Evolutionary conservation across 2,329 filamentous ascomycete species (phyloP).

Genomic region (Annulohypoxylon truncatum): DNA sequence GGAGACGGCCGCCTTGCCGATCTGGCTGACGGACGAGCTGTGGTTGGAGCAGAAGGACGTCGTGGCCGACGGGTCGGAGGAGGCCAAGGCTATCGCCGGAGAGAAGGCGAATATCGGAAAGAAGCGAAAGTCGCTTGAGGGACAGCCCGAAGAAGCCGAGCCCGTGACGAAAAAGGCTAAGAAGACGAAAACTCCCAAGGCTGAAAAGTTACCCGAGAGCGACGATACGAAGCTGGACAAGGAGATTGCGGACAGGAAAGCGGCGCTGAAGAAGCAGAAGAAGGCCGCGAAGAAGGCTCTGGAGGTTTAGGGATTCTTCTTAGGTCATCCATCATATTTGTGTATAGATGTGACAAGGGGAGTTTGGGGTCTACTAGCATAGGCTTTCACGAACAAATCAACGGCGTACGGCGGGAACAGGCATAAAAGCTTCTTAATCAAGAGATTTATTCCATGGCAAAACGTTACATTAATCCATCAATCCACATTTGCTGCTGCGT

Average conservation of each 20-base stretch:
- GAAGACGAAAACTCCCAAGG: conserved; percentile 50
- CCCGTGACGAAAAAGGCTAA: conserved; percentile 58
- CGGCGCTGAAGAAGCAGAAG: conserved; percentile 69
- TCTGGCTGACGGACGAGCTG: conserved; percentile 93
- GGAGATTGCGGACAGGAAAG: conserved; percentile 70
- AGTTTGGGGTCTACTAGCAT: conserved; percentile 37
- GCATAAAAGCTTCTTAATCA: conserved; percentile 23
- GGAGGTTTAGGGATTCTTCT: conserved; percentile 53
- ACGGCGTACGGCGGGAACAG: conserved; percentile 35
- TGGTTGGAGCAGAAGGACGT: conserved; percentile 86
- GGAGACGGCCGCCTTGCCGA: conserved; percentile 87
- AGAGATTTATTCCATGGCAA: conserved; percentile 20
- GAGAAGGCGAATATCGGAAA: conserved; percentile 72
- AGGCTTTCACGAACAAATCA: conserved; percentile 27
- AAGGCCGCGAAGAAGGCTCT: conserved; percentile 64
- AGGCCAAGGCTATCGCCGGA: conserved; percentile 58
- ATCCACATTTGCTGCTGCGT: conserved; percentile 25
- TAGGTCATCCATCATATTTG: conserved; percentile 30
- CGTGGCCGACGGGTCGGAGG: conserved; percentile 65
- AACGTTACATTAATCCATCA: conserved; percentile 20
- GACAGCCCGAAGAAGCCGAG: conserved; percentile 50
- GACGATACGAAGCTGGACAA: conserved; percentile 66
- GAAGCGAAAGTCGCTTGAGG: conserved; percentile 67
- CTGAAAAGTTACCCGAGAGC: conserved; percentile 53
- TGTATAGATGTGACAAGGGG: conserved; percentile 34